Base-by-base conservation (phyloP, 2,329 filamentous ascomycete species). In the Calonectria pauciramosa region DNA sequence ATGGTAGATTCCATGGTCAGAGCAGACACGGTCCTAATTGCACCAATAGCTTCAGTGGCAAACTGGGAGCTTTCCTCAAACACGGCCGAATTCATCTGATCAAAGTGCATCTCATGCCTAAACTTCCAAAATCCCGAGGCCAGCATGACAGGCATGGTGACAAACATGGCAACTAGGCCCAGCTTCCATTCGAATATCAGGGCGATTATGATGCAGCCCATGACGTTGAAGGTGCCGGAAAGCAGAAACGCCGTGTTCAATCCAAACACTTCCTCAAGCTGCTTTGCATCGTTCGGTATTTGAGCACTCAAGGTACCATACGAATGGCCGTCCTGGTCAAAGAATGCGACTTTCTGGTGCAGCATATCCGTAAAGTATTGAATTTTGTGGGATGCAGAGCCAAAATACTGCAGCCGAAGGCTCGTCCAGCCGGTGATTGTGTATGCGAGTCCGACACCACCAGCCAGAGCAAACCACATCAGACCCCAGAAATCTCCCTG, bases 11-110 rank as follows among this genome's bases (percentile, higher is more conserved):
- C 92, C 85, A 93, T 89, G 0, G 90, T 91, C 4, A 94, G 83
- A 0, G 90, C 87, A 0, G 90, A 86, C 1, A 93, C 91, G 0
- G 92, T 93, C n/a, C 92, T 86, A 73, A 93, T 91, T 0, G 91
- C 91, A 2, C 89, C 87, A 5, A 93, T 90, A 2, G 91, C 89
- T 78, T 94, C 92, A 0, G 90, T 88, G 1, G 91, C 91, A 73
- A 93, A 93, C 72, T 92, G 88, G 0, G 91, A 91, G 76, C 90
- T 93, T 49, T 90, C 88, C 11, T 87, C 86, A 78, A 93, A 93
- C 0, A 92, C 89, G 2, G 85, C 86, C 1, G 89, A 86, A 56
- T 91, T 93, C 84, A 91, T 87, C 54, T 87, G 83, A 56, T 92
- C 90, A 47, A 93, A 91, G 65, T 90, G 86, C 14, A 88, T 81